Base-by-base conservation (phyloP, 352 stramenopile genomes). In the Phytophthora kernoviae region DNA sequence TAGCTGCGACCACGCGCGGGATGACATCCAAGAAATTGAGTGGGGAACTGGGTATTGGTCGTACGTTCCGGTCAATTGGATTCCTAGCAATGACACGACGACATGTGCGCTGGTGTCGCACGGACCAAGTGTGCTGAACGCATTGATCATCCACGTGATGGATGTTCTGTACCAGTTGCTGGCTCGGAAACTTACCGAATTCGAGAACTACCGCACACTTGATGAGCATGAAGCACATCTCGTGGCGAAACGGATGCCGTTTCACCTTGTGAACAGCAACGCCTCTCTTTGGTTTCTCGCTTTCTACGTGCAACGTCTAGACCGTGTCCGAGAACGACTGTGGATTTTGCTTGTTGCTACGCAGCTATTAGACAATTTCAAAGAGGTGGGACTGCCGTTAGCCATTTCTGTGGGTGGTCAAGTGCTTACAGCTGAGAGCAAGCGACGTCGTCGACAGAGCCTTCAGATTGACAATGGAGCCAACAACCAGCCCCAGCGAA, bases 191-290 rank as follows among this genome's bases (percentile, higher is more conserved):
- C 76, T 90, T n/a, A 90, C 82, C 20, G 70, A 84, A 18, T 85
- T 84, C 48, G 80, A 90, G 42, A 90, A 90, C 62, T 90, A 90
- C 48, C 80, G 80, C 47, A 90, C 80, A 4, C 67, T 69, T 5
- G 67, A 70, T 44, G 80, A 88, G 60, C 81, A 85, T 47, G 80
- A 90, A 30, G 79, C 85, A 17, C 79, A 90, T 27, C 62, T 90
- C n/a, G 77, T 90, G 36, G 68, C 81, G 18, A 90, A 90, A 54
- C 68, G 80, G 15, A 90, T 90, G 77, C 80, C 80, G 27, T 90
- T 90, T 59, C 77, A 90, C 59, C 82, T 90, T 30, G 75, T 90
- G 33, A 90, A 90, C 63, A 85, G 74, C 75, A 90, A 90, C 48
- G 80, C 80, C 26, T 87, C 80, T 55, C 61, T 90, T 1, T 83